These are phyloP conservation scores for Botrytis aclada DNA, from an alignment of 2,329 filamentous ascomycete species.

Conservation along the genomic window DNA sequence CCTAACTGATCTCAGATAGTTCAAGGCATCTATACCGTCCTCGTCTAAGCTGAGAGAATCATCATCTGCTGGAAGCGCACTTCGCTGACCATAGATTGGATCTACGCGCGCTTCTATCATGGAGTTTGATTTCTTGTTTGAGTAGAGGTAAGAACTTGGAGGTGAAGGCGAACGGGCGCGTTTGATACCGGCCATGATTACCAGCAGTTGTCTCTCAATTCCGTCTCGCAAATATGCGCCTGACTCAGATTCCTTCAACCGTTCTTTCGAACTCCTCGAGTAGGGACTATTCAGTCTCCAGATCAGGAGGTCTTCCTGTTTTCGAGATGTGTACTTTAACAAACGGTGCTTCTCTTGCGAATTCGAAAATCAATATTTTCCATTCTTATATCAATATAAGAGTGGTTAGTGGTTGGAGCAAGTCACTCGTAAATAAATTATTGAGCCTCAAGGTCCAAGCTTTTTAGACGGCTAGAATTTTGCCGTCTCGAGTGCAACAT, in stretches of 20 bases:
- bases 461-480: not conserved
- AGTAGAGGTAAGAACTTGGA: constrained; percentile 19
- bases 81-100: constrained; percentile 67
- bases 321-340: not conserved
- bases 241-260: not conserved
- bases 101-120: constrained; percentile 46
- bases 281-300: not conserved
- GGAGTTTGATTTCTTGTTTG: constrained; percentile 21
- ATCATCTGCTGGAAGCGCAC: constrained; percentile 60
- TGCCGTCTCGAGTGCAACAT: not conserved
- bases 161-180: constrained; percentile 12
- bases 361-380: not conserved
- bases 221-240: not conserved
- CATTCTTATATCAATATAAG: not conserved
- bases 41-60: constrained; percentile 62
- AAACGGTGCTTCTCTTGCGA: not conserved
- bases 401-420: not conserved
- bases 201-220: not conserved
- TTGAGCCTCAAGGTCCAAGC: not conserved
- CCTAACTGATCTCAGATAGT: constrained; percentile 70
- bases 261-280: not conserved
- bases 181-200: constrained; percentile 15
- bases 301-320: not conserved
- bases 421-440: not conserved
- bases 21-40: constrained; percentile 62